Evolutionary conservation across 2,329 filamentous ascomycete species (phyloP).

Genomic region (Hyphodiscus sp.): DNA sequence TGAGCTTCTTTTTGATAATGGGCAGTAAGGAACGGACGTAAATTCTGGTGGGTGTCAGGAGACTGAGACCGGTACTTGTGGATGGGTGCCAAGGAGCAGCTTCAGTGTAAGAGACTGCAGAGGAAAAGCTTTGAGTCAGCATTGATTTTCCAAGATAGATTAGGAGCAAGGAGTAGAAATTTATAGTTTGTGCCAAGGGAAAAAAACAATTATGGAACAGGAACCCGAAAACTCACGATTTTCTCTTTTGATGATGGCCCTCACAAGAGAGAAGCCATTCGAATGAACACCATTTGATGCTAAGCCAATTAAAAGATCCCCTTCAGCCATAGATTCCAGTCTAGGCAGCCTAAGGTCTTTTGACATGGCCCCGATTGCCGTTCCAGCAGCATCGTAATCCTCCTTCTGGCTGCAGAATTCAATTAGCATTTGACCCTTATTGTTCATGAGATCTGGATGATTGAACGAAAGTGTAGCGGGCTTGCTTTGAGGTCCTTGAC

Average conservation of each 20-base stretch:
- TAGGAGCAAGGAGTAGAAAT: no score
- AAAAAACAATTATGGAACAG: no score
- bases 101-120: conserved; percentile 58
- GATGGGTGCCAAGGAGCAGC: conserved; percentile 67
- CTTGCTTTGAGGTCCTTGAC: conserved; percentile 96
- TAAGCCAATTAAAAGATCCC: conserved; percentile 81
- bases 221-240: conserved; percentile 30
- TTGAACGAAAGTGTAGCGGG: conserved; percentile 1
- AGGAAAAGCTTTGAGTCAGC: no score
- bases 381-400: conserved; percentile 90
- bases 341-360: conserved; percentile 66
- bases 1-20: conserved; percentile 51
- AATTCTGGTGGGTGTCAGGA: conserved; percentile 86
- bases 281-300: conserved; percentile 86
- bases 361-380: conserved; percentile 77
- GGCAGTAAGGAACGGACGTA: conserved; percentile 81
- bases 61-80: conserved; percentile 61
- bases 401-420: conserved; percentile 47
- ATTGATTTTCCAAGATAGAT: no score
- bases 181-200: no score
- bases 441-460: no score
- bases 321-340: conserved; percentile 66
- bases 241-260: conserved; percentile 73
- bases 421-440: no score
- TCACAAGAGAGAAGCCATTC: conserved; percentile 95